Evolutionary conservation across 352 stramenopile species (phyloP).

Genomic region (Plasmopara muralis): DNA sequence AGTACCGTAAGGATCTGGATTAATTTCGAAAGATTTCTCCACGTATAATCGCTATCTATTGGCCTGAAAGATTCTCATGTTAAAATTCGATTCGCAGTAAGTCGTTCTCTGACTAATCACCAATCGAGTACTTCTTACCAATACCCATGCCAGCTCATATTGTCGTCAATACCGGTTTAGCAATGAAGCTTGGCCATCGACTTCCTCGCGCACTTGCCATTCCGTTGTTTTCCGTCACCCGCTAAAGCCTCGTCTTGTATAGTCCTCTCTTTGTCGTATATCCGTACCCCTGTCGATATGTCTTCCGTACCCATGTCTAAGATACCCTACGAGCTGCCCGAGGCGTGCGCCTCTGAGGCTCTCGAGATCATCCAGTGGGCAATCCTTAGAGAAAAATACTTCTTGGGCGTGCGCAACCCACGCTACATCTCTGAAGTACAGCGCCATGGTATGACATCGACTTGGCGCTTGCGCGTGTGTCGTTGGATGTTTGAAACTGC

Average conservation of each 20-base stretch:
- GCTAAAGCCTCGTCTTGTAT: conserved; percentile 26
- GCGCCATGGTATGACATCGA: conserved; percentile 49
- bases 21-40: not conserved
- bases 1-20: not conserved
- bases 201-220: conserved; percentile 24
- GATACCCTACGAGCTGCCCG: conserved; percentile 26
- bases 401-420: conserved; percentile 22
- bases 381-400: conserved; percentile 36
- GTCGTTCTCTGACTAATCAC: conserved; percentile 2
- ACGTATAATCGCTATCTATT: not conserved
- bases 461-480: conserved; percentile 65
- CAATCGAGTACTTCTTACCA: conserved; percentile 6
- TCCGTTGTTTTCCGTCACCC: conserved; percentile 29
- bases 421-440: conserved; percentile 44
- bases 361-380: conserved; percentile 34
- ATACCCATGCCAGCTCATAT: conserved; percentile 15
- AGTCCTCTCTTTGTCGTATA: conserved; percentile 11
- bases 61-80: not conserved
- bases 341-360: conserved; percentile 13
- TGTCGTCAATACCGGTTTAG: conserved; percentile 15
- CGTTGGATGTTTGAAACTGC: conserved; percentile 80
- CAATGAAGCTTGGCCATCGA: conserved; percentile 16
- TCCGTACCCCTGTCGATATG: conserved; percentile 8
- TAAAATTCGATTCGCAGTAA: conserved; percentile 2
- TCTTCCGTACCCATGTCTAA: conserved; percentile 7